Evolutionary conservation across 176 grass and related monocot genomes (phyloP).

Genomic region (Oryza longistaminata): DNA sequence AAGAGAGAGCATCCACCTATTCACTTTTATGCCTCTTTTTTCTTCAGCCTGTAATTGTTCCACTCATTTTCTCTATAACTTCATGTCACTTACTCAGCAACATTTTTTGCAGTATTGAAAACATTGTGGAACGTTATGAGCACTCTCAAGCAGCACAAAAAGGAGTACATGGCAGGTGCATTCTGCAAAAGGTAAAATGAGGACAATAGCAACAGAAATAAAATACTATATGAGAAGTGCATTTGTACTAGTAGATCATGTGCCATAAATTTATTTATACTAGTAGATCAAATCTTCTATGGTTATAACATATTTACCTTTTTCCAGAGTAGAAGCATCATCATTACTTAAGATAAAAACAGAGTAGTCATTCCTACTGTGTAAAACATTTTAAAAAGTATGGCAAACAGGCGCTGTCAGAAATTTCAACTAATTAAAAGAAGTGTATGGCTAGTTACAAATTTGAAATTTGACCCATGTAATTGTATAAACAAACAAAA

Average conservation of each 20-base stretch:
- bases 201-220: not conserved
- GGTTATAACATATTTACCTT: no score
- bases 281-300: no score
- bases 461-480: not conserved
- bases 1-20: no score
- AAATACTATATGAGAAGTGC: not conserved
- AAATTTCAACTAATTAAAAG: no score
- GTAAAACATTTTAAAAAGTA: not conserved
- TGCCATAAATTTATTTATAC: not conserved
- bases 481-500: not conserved
- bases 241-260: not conserved
- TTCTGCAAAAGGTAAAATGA: constrained; percentile 27
- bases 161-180: not conserved
- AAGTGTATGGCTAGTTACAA: not conserved
- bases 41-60: not conserved
- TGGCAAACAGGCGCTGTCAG: no score
- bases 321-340: not conserved
- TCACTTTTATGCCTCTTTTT: not conserved
- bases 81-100: no score
- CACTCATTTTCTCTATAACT: no score
- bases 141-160: constrained; percentile 16
- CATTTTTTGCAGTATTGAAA: constrained; percentile 34
- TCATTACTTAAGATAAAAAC: not conserved
- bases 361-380: not conserved
- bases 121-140: constrained; percentile 28